Conservation (phyloP, 1,139 yeast genomes). For the Scheffersomyces illinoinensis region DNA sequence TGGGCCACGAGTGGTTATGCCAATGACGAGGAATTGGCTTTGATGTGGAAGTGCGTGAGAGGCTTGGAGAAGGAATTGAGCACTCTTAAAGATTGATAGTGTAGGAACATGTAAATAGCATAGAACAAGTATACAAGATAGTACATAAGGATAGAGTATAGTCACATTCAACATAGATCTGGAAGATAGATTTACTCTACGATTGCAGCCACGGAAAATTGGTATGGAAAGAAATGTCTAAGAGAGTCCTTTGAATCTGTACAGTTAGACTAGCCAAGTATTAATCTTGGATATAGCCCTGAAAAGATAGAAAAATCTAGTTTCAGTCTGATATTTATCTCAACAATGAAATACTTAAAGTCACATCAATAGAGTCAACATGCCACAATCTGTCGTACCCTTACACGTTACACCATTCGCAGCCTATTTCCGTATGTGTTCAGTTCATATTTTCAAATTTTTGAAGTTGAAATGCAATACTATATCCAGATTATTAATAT, state of each 20-base stretch:
- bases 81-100: not conserved
- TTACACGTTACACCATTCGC: too few relatives aligned
- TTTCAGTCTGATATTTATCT: too few relatives aligned
- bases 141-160: not conserved
- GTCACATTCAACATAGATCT: not conserved
- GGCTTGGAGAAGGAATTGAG: constrained; percentile 44
- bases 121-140: not conserved
- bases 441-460: too few relatives aligned
- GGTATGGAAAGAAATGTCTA: not conserved
- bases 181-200: not conserved
- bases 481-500: too few relatives aligned
- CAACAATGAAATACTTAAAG: too few relatives aligned
- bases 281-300: not conserved
- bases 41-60: constrained; percentile 66
- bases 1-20: constrained; percentile 94
- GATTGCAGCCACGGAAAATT: not conserved
- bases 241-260: not conserved
- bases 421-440: too few relatives aligned
- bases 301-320: too few relatives aligned
- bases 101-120: not conserved
- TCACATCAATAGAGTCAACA: too few relatives aligned
- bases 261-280: not conserved
- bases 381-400: too few relatives aligned
- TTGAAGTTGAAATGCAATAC: too few relatives aligned
- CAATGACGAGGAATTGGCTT: constrained; percentile 57